These are phyloP conservation scores for Mycena haematopus DNA, from an alignment of 768 basidiomycete genomes.

Conservation along the genomic window DNA sequence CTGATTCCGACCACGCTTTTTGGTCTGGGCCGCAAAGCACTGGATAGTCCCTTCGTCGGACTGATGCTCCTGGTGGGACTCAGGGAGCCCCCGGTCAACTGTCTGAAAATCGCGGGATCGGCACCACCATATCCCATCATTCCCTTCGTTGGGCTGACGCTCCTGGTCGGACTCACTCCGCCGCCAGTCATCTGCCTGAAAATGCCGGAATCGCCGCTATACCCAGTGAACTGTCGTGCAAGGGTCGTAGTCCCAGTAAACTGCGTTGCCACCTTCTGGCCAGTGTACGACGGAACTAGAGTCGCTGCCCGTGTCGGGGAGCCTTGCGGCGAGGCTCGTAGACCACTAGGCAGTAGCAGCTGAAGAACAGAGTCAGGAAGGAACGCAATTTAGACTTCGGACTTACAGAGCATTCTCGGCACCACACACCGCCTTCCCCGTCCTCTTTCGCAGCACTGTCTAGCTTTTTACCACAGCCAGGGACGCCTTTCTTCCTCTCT, in stretches of 20 bases:
- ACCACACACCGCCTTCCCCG: conserved; percentile 76
- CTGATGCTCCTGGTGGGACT: conserved; percentile 77
- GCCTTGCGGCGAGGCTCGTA: conserved; percentile 51
- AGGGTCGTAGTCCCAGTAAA: conserved; percentile 75
- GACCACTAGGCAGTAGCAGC: conserved; percentile 21
- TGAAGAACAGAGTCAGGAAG: background rate
- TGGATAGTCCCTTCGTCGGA: conserved; percentile 71
- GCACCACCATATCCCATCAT: conserved; percentile 57
- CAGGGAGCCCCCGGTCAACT: conserved; percentile 71
- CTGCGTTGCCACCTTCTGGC: conserved; percentile 57
- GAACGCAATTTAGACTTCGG: background rate
- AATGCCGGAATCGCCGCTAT: conserved; percentile 46
- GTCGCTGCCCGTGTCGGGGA: conserved; percentile 58
- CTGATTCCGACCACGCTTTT: conserved; percentile 82
- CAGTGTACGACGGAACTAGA: conserved; percentile 52
- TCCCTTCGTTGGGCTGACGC: conserved; percentile 80
- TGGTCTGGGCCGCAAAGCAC: conserved; percentile 62
- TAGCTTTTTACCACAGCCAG: conserved; percentile 83
- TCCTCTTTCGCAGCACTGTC: conserved; percentile 85
- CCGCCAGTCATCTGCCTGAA: conserved; percentile 40
- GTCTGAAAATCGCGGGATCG: conserved; percentile 52
- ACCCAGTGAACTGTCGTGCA: conserved; percentile 73
- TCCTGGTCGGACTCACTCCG: conserved; percentile 37
- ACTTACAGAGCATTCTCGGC: conserved; percentile 82
- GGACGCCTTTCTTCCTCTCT: conserved; percentile 59